Conservation (phyloP, 495 filamentous ascomycete genomes). For the Penicillium herquei region DNA sequence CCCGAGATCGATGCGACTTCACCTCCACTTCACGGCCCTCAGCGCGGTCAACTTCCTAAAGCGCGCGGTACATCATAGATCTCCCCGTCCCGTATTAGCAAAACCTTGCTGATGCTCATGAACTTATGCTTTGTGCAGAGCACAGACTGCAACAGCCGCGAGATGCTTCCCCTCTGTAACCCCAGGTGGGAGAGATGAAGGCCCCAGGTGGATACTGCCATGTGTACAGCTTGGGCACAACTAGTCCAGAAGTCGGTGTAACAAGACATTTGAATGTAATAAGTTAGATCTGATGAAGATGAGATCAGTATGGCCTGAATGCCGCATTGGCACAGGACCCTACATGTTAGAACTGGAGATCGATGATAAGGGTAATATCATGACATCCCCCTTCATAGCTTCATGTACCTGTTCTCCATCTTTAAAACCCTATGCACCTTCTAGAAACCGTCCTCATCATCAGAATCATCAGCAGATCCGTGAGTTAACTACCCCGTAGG, state of each 20-base stretch:
- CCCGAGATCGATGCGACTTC: not conserved
- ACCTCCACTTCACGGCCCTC: not conserved
- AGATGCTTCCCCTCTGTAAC: not conserved
- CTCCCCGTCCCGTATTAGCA: slow-evolving; percentile 1
- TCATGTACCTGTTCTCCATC: slow-evolving; percentile 7
- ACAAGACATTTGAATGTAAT: slow-evolving; percentile 4
- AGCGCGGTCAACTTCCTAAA: slow-evolving; percentile 6
- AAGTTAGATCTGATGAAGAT: slow-evolving; percentile 5
- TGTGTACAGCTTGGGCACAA: slow-evolving; percentile 13
- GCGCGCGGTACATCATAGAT: slow-evolving; percentile 24
- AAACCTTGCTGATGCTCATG: slow-evolving; percentile 3
- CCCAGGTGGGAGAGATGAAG: not conserved
- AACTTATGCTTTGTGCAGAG: not conserved
- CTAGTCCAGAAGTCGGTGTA: slow-evolving; percentile 22
- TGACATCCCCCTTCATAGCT: not conserved
- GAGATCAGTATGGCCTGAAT: slow-evolving; percentile 8
- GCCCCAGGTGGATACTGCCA: slow-evolving; percentile 13
- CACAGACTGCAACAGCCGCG: not conserved
- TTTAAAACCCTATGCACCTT: slow-evolving; percentile 5
- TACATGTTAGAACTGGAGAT: not conserved
- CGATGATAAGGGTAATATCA: not conserved
- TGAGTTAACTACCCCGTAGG: slow-evolving; percentile 2
- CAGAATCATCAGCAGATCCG: not conserved
- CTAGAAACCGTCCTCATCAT: slow-evolving; percentile 8
- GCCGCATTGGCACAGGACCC: slow-evolving; percentile 6